Evolutionary conservation across 352 stramenopile species (phyloP).

Genomic region (Halophytophthora batemanensis): DNA sequence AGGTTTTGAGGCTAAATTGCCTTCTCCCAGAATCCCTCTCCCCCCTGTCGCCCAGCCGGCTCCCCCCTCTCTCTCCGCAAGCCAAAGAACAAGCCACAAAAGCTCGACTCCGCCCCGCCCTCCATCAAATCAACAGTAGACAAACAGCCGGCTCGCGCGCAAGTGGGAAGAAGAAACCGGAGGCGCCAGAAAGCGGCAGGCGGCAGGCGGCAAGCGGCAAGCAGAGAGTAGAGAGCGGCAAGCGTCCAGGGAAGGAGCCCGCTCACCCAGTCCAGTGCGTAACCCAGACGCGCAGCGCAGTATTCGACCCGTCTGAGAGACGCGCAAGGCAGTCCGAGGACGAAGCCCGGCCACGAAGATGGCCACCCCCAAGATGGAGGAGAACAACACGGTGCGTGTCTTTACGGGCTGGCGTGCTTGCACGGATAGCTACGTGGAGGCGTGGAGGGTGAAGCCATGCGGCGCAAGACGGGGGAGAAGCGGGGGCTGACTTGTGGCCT

Average conservation of each 20-base stretch:
- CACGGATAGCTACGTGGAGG: background rate
- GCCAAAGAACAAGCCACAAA: slow-evolving; percentile 10
- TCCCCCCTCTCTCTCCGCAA: slow-evolving; percentile 23
- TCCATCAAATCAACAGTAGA: slow-evolving; percentile 42
- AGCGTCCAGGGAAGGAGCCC: background rate
- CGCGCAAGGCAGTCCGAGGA: background rate
- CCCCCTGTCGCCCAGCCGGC: too few species aligned
- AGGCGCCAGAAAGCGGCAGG: slow-evolving; percentile 3
- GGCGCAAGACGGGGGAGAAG: background rate
- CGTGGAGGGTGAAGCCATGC: too few species aligned
- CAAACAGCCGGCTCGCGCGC: slow-evolving; percentile 35
- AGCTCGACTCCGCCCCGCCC: slow-evolving; percentile 13
- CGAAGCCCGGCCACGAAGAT: slow-evolving; percentile 21
- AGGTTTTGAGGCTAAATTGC: background rate
- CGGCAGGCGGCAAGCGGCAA: background rate
- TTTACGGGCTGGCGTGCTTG: background rate
- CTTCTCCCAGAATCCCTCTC: too few species aligned
- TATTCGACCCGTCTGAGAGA: background rate
- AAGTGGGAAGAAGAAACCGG: slow-evolving; percentile 14
- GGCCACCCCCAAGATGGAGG: slow-evolving; percentile 78
- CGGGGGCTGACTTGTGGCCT: background rate
- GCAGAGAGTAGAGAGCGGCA: slow-evolving; percentile 5
- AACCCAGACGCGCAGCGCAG: too few species aligned
- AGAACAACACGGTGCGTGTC: slow-evolving; percentile 58
- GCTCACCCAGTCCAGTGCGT: too few species aligned